Conservation (phyloP, 106 monocot species). For the Phalaenopsis aphrodite region DNA sequence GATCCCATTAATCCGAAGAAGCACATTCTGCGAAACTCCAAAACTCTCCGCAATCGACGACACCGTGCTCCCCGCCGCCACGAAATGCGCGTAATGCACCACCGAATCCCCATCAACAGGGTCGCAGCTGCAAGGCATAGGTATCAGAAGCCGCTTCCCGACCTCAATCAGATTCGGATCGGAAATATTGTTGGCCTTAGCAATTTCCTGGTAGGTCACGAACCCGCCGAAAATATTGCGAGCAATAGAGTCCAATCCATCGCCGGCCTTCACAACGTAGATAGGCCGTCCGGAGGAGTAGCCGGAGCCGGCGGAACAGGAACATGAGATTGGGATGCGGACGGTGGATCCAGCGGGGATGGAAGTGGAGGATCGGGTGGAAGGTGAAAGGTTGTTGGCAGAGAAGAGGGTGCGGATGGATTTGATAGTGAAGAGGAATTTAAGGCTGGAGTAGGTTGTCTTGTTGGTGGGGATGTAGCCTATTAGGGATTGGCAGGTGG, state of each 20-base stretch:
- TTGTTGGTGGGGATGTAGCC: constrained; percentile 44
- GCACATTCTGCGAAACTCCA: constrained; percentile 17
- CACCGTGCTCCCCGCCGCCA: constrained; percentile 32
- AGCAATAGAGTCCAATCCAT: constrained; percentile 47
- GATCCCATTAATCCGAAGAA: constrained; percentile 40
- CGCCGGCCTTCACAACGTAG: constrained; percentile 38
- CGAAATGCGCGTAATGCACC: constrained; percentile 57
- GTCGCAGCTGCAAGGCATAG: constrained; percentile 88
- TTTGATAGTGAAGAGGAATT: constrained; percentile 46
- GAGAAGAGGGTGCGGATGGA: constrained; percentile 47
- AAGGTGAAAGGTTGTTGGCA: constrained; percentile 46
- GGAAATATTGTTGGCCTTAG: constrained; percentile 36
- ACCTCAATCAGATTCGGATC: constrained; percentile 29
- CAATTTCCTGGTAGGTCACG: constrained; percentile 46
- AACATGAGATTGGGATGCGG: constrained; percentile 56
- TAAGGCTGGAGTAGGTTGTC: constrained; percentile 51
- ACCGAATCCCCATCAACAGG: constrained; percentile 21
- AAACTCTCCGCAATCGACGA: constrained; percentile 44
- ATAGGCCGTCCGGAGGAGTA: constrained; percentile 27
- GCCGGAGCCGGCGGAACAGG: constrained; percentile 48
- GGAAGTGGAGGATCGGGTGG: constrained; percentile 22
- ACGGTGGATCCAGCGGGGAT: constrained; percentile 31
- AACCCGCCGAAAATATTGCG: constrained; percentile 30
- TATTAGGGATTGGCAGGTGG: constrained; percentile 44
- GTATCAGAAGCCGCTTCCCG: constrained; percentile 56